Conservation (phyloP, 2,329 filamentous ascomycete genomes). For the Fusarium equiseti region DNA sequence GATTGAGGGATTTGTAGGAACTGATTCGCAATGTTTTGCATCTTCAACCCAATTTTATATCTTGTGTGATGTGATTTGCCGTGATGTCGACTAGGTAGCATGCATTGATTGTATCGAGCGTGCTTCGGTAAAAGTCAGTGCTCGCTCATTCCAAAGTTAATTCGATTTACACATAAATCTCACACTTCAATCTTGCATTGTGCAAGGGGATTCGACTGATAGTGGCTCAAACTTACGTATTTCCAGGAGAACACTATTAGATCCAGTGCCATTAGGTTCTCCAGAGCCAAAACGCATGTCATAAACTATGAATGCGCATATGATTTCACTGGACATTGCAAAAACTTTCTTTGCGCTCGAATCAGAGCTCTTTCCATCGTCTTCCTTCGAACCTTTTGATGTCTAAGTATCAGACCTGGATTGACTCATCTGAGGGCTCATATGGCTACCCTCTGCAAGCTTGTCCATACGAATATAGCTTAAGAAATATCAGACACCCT, state of each 20-base stretch:
- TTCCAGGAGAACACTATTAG: neutral
- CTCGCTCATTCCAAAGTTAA: neutral
- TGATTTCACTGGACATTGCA: neutral
- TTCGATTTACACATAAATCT: neutral
- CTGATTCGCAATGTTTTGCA: conserved; percentile 45
- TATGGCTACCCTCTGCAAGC: neutral
- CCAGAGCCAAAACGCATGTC: neutral
- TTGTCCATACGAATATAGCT: neutral
- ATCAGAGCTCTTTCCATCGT: neutral
- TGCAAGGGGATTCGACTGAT: neutral
- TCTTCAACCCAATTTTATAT: conserved; percentile 9
- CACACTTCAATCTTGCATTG: neutral
- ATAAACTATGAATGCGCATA: neutral
- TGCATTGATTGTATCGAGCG: neutral
- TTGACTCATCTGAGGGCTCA: neutral
- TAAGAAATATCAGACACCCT: neutral
- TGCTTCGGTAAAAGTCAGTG: neutral
- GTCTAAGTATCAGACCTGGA: neutral
- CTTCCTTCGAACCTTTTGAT: neutral
- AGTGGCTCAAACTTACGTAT: neutral
- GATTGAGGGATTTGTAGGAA: conserved; percentile 45
- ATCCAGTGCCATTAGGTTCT: neutral
- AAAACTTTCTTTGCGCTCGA: neutral
- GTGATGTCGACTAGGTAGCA: neutral
- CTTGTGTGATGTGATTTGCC: neutral